A percentile compares a stretch with the other conserved stretches of the same genome.
phyloP scores from a whole-genome alignment of 805 yeast species.

The Huiozyma naganishii region DNA sequence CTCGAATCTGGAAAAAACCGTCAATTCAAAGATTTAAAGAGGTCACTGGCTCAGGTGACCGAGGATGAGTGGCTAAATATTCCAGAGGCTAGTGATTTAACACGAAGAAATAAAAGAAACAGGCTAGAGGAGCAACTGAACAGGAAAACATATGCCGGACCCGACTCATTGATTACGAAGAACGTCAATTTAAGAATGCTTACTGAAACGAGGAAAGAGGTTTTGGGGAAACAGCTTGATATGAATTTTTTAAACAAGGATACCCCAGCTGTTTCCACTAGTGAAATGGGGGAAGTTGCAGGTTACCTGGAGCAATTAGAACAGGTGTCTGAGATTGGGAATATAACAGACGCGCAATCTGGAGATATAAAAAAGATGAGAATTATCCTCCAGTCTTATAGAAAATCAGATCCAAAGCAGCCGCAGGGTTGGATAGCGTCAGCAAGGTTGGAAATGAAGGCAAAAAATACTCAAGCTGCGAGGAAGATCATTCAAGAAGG shows the following conservation, averaged over 20 bases:
- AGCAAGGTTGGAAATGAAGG: constrained; percentile 65
- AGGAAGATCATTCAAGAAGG: constrained; percentile 59
- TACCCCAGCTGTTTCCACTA: constrained; percentile 13
- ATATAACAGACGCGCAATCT: constrained; percentile 20
- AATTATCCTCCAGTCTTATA: constrained; percentile 49
- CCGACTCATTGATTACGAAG: constrained; percentile 50
- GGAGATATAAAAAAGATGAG: constrained; percentile 55
- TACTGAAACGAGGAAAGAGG: constrained; percentile 52
- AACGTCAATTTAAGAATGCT: constrained; percentile 39
- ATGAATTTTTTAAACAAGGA: constrained; percentile 10
- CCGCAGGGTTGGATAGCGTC: constrained; percentile 81
- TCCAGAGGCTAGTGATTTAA: constrained; percentile 85
- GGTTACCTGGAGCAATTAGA: constrained; percentile 34
- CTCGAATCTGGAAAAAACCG: not conserved
- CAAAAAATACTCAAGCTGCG: constrained; percentile 47
- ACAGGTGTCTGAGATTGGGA: not conserved
- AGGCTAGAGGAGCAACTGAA: constrained; percentile 50
- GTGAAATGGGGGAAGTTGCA: constrained; percentile 14
- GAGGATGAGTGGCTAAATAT: constrained; percentile 68
- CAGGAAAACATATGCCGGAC: constrained; percentile 70
- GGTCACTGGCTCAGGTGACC: constrained; percentile 45
- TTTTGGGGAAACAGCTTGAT: constrained; percentile 47
- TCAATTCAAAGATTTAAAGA: constrained; percentile 57
- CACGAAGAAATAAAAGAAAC: constrained; percentile 64
- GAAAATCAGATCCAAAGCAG: constrained; percentile 61